Conservation (phyloP, 2,329 filamentous ascomycete genomes). For the Venturia aucupariae region DNA sequence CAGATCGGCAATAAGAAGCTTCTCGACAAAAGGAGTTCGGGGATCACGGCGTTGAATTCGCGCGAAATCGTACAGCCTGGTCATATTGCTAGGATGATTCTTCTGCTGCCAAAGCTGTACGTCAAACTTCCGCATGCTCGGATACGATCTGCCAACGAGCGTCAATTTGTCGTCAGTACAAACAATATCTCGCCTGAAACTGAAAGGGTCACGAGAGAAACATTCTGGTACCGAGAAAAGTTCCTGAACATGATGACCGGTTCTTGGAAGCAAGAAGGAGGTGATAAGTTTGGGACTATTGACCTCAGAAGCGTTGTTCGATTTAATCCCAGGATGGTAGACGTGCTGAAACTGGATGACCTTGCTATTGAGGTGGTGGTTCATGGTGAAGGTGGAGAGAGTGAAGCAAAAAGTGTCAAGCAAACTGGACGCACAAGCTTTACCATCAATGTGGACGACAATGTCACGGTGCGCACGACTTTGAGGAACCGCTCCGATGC, state of each 20-base stretch:
- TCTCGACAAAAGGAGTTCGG: background rate
- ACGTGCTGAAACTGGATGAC: constrained; percentile 73
- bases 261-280: constrained; percentile 57
- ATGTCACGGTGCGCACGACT: constrained; percentile 59
- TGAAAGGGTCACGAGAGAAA: constrained; percentile 68
- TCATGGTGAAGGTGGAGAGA: background rate
- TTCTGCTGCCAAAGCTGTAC: constrained; percentile 68
- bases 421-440: constrained; percentile 40
- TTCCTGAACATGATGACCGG: constrained; percentile 63
- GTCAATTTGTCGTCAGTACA: constrained; percentile 86
- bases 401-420: constrained; percentile 18
- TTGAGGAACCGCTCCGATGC: constrained; percentile 64
- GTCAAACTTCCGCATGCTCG: constrained; percentile 66
- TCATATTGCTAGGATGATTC: constrained; percentile 61
- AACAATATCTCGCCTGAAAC: constrained; percentile 69
- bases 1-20: constrained; percentile 32
- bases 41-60: constrained; percentile 14
- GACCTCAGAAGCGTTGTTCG: constrained; percentile 64
- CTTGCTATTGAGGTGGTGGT: constrained; percentile 33
- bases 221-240: constrained; percentile 85
- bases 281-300: constrained; percentile 48
- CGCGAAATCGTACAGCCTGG: constrained; percentile 41
- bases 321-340: constrained; percentile 69
- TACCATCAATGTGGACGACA: constrained; percentile 47
- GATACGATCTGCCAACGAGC: constrained; percentile 70